Evolutionary conservation across 140 eudicot genomes (phyloP), one percentile per base, ranked within the genome.

Genomic region (Flaveria floridana): DNA sequence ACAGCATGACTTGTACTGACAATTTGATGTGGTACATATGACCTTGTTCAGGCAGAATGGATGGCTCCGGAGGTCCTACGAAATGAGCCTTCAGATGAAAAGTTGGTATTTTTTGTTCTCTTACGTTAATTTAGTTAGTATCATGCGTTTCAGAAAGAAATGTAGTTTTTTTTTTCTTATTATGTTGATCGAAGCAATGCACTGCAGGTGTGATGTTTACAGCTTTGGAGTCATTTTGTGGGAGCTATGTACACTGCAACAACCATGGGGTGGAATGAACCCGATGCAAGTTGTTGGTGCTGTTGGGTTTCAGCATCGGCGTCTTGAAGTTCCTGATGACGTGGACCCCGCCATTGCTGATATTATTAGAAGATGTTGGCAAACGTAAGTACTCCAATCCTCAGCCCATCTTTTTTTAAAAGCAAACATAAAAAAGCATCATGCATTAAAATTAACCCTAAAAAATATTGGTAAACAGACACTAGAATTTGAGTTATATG

Each of bases 281-380:
- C 89, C 99, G 1, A 94, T 94, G 99, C 97, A 94, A 87, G 99
- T 94, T 37, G 99, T 94, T 79, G 99, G 99, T 42, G 99, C 99
- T 1, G 99, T 94, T 56, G 99, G 99, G 12, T 94, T 94, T 85
- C 99, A 94, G 73, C 97, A 94, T 72, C 91, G 97, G 16, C 97
- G 95, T 66, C 96, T 94, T 79, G 97, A 94, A 53, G 88, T 94
- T 74, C 99, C 99, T 10, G 84, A 88, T 20, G 82, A 85, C 75
- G 66, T 85, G 71, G 96, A 90, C 78, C 97, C 97, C 3, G 79
- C 26, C 19, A 76, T 94, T 65, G 96, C 95, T 51, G 95, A 94
- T 71, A 88, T 88, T 55, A 88, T 94, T 77, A 61, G 73, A 23
- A 85, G 61, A 74, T 94, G 99, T 86, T 94, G 99, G 99, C 84